Evolutionary conservation across 2,329 filamentous ascomycete genomes (phyloP).

Genomic region (Nemania sp.): DNA sequence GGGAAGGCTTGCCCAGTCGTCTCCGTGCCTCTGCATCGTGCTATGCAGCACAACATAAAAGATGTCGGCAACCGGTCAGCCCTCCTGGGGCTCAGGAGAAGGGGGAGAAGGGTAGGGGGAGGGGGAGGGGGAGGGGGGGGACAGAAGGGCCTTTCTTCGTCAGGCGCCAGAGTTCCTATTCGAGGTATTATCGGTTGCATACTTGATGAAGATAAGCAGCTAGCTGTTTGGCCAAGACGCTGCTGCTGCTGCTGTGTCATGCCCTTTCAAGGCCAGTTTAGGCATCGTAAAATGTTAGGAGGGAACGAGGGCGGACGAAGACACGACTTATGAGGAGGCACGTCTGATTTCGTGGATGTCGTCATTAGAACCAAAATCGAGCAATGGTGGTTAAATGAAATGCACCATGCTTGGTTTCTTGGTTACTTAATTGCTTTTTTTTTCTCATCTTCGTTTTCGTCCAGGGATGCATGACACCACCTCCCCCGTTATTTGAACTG

Average conservation of each 20-base stretch:
- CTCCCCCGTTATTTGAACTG: not conserved
- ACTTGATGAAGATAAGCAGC: too few species aligned
- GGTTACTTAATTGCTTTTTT: not conserved
- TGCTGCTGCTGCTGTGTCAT: conserved; percentile 12
- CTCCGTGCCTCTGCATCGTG: not conserved
- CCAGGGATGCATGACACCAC: not conserved
- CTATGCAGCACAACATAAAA: conserved; percentile 12
- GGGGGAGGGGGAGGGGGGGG: too few species aligned
- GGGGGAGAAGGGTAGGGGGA: too few species aligned
- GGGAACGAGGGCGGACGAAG: not conserved
- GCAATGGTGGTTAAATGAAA: not conserved
- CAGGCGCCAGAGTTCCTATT: too few species aligned
- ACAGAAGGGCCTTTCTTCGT: too few species aligned
- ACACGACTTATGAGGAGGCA: not conserved
- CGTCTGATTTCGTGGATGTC: too few species aligned
- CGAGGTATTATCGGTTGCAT: too few species aligned
- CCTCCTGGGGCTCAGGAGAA: not conserved
- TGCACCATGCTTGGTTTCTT: not conserved
- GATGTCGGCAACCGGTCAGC: conserved; percentile 4
- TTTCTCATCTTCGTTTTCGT: conserved; percentile 2
- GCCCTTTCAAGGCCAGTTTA: not conserved
- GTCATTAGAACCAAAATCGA: not conserved
- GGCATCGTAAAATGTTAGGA: conserved; percentile 11
- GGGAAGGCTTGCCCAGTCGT: not conserved
- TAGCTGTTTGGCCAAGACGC: too few species aligned